phyloP scores from a whole-genome alignment of 148 eudicot genomes.

The Tetragonia tetragonoides region DNA sequence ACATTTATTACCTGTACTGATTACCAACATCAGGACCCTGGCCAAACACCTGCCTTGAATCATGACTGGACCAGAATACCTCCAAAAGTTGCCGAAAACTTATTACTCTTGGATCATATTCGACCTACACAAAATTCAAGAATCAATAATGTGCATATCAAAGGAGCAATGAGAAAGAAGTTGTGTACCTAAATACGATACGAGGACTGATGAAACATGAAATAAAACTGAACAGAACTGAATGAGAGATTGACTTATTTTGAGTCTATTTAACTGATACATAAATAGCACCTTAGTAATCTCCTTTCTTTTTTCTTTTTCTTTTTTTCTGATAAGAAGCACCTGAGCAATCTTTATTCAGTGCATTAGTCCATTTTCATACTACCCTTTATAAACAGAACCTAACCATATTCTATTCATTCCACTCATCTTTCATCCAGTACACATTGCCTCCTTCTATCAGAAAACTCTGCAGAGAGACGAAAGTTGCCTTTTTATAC shows the following conservation, averaged over 20 bases:
- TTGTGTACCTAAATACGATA: neutral
- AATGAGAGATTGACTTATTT: neutral
- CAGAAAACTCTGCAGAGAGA: no score
- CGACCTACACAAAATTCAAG: constrained; percentile 48
- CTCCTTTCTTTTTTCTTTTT: no score
- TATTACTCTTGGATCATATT: constrained; percentile 73
- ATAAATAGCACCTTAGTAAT: neutral
- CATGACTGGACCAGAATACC: constrained; percentile 96
- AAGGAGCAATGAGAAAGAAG: neutral
- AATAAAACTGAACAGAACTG: neutral
- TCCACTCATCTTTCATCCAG: no score
- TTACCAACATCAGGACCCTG: constrained; percentile 99
- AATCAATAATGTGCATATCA: neutral
- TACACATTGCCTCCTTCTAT: no score
- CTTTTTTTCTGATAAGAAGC: no score
- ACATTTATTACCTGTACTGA: constrained; percentile 69
- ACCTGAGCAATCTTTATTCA: neutral
- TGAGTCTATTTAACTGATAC: neutral
- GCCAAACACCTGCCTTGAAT: constrained; percentile 97
- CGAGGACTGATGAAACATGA: neutral
- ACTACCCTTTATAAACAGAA: no score
- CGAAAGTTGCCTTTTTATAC: no score
- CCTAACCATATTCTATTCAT: neutral
- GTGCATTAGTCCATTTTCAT: neutral
- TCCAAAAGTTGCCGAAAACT: constrained; percentile 76